Percentiles rank a stretch among this genome's conserved stretches.
Evolutionary conservation across 768 basidiomycete genomes (phyloP).

Genomic region (Hypholoma fasciculare): DNA sequence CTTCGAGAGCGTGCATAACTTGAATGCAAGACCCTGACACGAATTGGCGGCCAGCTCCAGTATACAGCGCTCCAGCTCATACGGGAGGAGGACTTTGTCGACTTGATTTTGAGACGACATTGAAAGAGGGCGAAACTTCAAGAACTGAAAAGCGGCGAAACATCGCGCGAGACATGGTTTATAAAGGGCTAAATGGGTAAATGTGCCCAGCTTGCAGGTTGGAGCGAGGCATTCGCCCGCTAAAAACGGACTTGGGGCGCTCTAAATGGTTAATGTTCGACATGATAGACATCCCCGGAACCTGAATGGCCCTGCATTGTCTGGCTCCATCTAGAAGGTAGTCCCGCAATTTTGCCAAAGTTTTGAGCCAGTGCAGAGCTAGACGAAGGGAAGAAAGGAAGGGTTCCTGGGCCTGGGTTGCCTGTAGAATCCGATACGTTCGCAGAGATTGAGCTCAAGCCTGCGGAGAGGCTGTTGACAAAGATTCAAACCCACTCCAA

Average conservation of each 20-base stretch:
- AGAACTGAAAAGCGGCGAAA: background rate
- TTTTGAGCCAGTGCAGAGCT: background rate
- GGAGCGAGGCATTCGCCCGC: background rate
- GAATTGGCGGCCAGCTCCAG: conserved; percentile 29
- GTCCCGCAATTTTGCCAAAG: too few species aligned
- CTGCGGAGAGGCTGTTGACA: too few species aligned
- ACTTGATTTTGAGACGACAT: background rate
- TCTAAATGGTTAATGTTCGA: background rate
- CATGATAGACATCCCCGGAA: background rate
- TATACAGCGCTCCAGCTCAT: conserved; percentile 33
- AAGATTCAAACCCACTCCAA: too few species aligned
- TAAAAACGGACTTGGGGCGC: background rate
- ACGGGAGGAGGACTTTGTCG: conserved; percentile 22
- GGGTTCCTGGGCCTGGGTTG: too few species aligned
- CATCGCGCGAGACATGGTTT: background rate
- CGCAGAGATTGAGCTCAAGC: too few species aligned
- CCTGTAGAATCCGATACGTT: too few species aligned
- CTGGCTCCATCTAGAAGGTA: background rate
- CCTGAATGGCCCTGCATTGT: background rate
- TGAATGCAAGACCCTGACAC: conserved; percentile 23
- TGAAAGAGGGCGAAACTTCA: background rate
- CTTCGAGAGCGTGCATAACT: conserved; percentile 24
- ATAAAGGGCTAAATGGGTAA: background rate
- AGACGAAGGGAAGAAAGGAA: too few species aligned
- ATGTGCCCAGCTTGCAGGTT: background rate